These are phyloP conservation scores for Carex kokanica DNA, from an alignment of 176 grass and related monocot species.

Conservation along the genomic window DNA sequence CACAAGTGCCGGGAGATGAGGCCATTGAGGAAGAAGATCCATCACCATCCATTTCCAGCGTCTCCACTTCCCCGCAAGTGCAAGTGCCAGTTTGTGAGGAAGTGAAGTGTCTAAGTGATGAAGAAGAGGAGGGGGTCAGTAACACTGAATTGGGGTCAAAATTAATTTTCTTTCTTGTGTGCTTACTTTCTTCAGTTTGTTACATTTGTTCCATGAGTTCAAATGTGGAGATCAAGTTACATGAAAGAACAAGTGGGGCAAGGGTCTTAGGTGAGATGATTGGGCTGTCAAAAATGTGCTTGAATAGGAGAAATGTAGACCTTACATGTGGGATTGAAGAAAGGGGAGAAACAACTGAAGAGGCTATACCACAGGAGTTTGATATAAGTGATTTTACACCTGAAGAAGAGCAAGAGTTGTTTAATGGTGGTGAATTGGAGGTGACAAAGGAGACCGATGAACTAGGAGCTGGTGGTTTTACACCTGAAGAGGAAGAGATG, in stretches of 20 bases:
- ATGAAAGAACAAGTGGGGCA: neutral
- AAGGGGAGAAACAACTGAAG: neutral
- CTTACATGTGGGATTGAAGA: constrained; percentile 27
- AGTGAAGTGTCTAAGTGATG: neutral
- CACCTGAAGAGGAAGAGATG: neutral
- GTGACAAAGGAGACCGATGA: neutral
- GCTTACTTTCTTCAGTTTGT: constrained; percentile 15
- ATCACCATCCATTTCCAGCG: neutral
- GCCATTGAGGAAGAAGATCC: neutral
- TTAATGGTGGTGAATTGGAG: neutral
- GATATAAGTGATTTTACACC: neutral
- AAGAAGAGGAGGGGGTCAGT: neutral
- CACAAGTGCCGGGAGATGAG: neutral
- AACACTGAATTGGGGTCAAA: neutral
- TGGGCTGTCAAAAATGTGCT: constrained; percentile 19
- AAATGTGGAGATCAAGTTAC: neutral
- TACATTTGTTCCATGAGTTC: constrained; percentile 18
- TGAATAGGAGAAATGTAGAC: constrained; percentile 7
- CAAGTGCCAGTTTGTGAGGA: neutral
- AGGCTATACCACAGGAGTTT: neutral
- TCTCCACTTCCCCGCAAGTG: neutral
- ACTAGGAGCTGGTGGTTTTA: neutral
- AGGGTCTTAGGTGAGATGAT: constrained; percentile 21
- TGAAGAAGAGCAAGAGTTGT: neutral
- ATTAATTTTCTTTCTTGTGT: constrained; percentile 2